A percentile compares a stretch with the other conserved stretches of the same genome.
Evolutionary conservation across 768 basidiomycete species (phyloP).

Genomic region (Kwoniella europaea): DNA sequence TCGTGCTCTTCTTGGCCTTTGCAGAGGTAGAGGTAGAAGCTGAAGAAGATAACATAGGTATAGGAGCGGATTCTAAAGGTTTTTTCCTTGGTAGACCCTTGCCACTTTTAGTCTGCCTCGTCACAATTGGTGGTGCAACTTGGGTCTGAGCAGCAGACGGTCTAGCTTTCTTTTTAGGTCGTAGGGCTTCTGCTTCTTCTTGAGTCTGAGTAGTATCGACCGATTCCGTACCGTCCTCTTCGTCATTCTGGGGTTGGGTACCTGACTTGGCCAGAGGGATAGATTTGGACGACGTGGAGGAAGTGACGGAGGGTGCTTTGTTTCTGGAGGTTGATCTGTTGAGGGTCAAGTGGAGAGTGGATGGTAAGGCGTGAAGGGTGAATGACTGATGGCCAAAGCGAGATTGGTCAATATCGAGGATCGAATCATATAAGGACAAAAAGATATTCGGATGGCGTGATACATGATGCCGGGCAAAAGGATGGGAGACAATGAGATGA

Average conservation of each 20-base stretch:
- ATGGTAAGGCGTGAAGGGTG: constrained; percentile 39
- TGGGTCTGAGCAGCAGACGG: neutral
- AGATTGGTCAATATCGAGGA: too few species aligned
- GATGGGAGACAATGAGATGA: neutral
- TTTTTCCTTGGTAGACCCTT: constrained; percentile 29
- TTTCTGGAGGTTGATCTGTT: constrained; percentile 34
- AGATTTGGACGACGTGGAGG: constrained; percentile 20
- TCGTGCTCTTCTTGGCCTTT: constrained; percentile 7
- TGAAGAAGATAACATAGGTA: constrained; percentile 14
- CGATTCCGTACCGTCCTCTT: neutral
- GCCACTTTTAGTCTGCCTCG: constrained; percentile 15
- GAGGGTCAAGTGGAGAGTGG: constrained; percentile 41
- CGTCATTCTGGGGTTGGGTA: neutral
- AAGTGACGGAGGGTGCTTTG: constrained; percentile 12
- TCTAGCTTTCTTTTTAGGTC: constrained; percentile 14
- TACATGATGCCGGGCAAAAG: too few species aligned
- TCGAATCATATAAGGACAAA: too few species aligned
- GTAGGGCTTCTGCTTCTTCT: constrained; percentile 10
- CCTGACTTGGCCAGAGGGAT: constrained; percentile 12
- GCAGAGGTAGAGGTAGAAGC: neutral
- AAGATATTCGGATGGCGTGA: too few species aligned
- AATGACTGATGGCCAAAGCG: constrained; percentile 25
- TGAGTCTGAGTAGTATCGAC: neutral
- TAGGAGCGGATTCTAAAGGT: constrained; percentile 25
- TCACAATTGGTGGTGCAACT: neutral